Evolutionary conservation across 495 filamentous ascomycete species (phyloP), one percentile per base, ranked within the genome.

Genomic region (Cercophora newfieldiana): DNA sequence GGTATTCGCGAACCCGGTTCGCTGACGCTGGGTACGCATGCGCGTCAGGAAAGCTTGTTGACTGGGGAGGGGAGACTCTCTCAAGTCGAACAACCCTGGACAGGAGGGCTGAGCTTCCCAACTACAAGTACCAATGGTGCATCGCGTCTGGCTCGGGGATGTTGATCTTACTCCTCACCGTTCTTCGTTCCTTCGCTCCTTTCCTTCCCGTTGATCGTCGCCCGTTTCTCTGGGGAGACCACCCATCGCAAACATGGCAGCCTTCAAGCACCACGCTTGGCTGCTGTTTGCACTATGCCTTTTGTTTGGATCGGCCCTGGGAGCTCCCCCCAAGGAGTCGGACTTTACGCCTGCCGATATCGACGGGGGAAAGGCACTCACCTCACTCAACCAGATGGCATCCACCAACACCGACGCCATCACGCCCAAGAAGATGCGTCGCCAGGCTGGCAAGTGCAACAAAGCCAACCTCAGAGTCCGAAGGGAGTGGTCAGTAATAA

Each of bases 361-460:
- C 14, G 50, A 53, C 2, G 16, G 22, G 50, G 50, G 50, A 1
- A 53, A 53, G 50, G 50, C 50, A 19, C 50, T 53, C 50, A 22
- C 50, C n/a, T 3, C 50, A 22, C 50, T 53, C n/a, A 53, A 53
- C 50, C 50, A 53, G 50, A 53, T 53, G 50, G 50, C 50, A 14
- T 53, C 50, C 25, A 22, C 50, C 50, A 53, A 53, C 25, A 53
- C 50, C n/a, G 50, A 53, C 12, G 50, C 50, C 50, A 53, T 53
- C 50, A 53, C 50, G 3, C 50, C 50, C 16, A 14, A n/a, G n/a
- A 53, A 53, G 50, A 53, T 53, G 50, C 50, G 50, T 3, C 50
- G 50, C 50, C 50, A 53, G 50, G 50, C 50, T 53, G 50, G 50
- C 50, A 53, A 53, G 50, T 53, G 50, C 50, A 53, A 53, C 25